These are phyloP conservation scores for Talaromyces rugulosus DNA, from an alignment of 2,329 filamentous ascomycete species.

Conservation along the genomic window DNA sequence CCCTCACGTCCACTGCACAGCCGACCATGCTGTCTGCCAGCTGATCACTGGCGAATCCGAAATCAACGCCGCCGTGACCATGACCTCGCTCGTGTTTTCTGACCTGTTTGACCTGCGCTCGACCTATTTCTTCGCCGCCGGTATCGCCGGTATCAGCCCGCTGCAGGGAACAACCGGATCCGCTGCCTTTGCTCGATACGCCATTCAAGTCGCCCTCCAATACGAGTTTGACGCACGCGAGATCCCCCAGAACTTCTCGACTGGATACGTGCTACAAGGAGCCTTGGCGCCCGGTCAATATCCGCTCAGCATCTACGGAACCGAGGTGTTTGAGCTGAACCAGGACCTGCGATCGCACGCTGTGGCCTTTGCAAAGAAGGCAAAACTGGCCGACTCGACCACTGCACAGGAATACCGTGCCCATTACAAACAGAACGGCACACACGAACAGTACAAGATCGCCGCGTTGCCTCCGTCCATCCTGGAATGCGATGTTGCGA, in stretches of 20 bases:
- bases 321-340: slow-evolving; percentile 66
- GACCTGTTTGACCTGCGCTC: slow-evolving; percentile 58
- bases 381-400: slow-evolving; percentile 50
- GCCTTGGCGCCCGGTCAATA: slow-evolving; percentile 52
- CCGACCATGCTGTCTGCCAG: slow-evolving; percentile 61
- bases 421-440: slow-evolving; percentile 39
- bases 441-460: slow-evolving; percentile 32
- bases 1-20: slow-evolving; percentile 62
- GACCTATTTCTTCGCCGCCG: slow-evolving; percentile 68
- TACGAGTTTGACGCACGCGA: slow-evolving; percentile 71
- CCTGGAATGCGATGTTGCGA: slow-evolving; percentile 63
- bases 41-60: slow-evolving; percentile 64
- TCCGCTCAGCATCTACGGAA: slow-evolving; percentile 59
- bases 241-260: slow-evolving; percentile 60
- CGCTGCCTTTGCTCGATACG: slow-evolving; percentile 65
- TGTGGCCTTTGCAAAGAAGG: slow-evolving; percentile 48
- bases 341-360: slow-evolving; percentile 54
- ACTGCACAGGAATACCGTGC: slow-evolving; percentile 52
- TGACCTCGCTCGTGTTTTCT: slow-evolving; percentile 61
- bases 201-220: slow-evolving; percentile 70
- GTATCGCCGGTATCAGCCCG: slow-evolving; percentile 72
- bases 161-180: slow-evolving; percentile 61
- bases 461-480: slow-evolving; percentile 51
- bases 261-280: slow-evolving; percentile 66
- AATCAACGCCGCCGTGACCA: slow-evolving; percentile 69